These are phyloP conservation scores for Ceratocystis harringtonii DNA, from an alignment of 2,329 filamentous ascomycete genomes.

Conservation along the genomic window DNA sequence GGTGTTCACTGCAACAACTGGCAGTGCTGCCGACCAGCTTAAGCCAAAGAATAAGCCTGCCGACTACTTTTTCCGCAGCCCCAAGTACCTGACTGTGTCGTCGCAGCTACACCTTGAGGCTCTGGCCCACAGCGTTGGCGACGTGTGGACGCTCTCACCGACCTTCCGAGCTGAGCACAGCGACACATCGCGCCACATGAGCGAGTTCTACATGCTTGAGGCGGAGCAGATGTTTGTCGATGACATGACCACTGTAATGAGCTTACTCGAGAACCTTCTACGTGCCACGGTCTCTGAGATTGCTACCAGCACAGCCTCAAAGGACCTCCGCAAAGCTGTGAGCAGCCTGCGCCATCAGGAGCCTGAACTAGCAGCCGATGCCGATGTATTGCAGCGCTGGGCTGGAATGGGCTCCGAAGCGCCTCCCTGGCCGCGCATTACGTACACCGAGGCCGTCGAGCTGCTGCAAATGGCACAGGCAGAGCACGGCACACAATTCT, in stretches of 20 bases:
- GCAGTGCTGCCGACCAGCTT: slow-evolving; percentile 21
- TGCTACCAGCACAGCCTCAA: slow-evolving; percentile 29
- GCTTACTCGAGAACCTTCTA: slow-evolving; percentile 66
- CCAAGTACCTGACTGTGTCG: slow-evolving; percentile 94
- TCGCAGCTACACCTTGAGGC: slow-evolving; percentile 90
- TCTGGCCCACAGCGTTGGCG: slow-evolving; percentile 70
- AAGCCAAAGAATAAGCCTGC: slow-evolving; percentile 23
- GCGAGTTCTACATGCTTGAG: slow-evolving; percentile 98
- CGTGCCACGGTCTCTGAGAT: slow-evolving; percentile 33
- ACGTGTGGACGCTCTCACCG: slow-evolving; percentile 86
- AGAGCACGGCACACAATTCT: slow-evolving; percentile 29
- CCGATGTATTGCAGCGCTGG: slow-evolving; percentile 55
- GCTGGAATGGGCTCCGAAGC: slow-evolving; percentile 39
- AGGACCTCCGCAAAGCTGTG: slow-evolving; percentile 29
- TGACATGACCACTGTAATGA: slow-evolving; percentile 55
- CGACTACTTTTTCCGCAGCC: slow-evolving; percentile 59
- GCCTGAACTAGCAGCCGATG: slow-evolving; percentile 26
- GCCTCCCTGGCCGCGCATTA: slow-evolving; percentile 59
- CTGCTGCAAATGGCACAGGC: slow-evolving; percentile 44
- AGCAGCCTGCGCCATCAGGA: slow-evolving; percentile 4
- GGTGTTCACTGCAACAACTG: slow-evolving; percentile 59
- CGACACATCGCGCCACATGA: slow-evolving; percentile 83
- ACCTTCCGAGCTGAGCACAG: slow-evolving; percentile 89
- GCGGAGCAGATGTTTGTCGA: slow-evolving; percentile 72
- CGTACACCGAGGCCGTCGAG: slow-evolving; percentile 64